A percentile compares a stretch with the other conserved stretches of the same genome.
Evolutionary conservation across 2,329 filamentous ascomycete species (phyloP).

Genomic region (Cyphellophora europaea): DNA sequence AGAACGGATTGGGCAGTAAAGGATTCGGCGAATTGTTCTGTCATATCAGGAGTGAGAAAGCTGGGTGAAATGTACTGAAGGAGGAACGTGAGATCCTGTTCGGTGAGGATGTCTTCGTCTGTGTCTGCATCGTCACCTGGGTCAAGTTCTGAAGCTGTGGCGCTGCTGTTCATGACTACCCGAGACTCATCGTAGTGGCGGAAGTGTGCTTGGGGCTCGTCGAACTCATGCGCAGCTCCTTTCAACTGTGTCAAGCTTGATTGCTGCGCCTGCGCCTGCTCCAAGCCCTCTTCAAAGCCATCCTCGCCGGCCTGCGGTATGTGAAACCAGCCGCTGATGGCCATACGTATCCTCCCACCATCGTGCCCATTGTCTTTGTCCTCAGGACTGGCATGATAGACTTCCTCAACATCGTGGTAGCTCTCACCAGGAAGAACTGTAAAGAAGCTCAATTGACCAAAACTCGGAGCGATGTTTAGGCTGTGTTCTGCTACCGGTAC

Average conservation of each 20-base stretch:
- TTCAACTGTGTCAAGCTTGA: conserved; percentile 90
- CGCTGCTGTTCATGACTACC: conserved; percentile 24
- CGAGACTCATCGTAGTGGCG: conserved; percentile 31
- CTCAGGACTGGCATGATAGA: conserved; percentile 62
- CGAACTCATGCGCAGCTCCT: conserved; percentile 72
- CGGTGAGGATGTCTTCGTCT: conserved; percentile 56
- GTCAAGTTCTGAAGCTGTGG: conserved; percentile 21
- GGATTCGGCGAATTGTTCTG: conserved; percentile 68
- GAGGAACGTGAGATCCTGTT: conserved; percentile 77
- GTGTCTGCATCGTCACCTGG: conserved; percentile 26
- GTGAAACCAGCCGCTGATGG: conserved; percentile 98
- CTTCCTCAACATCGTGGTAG: conserved; percentile 98
- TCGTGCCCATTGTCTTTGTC: conserved; percentile 29
- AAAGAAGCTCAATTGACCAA: conserved; percentile 97
- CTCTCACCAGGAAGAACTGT: conserved; percentile 97
- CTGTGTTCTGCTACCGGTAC: conserved; percentile 69
- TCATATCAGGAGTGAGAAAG: conserved; percentile 84
- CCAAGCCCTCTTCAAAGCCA: conserved; percentile 77
- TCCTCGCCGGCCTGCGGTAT: conserved; percentile 93
- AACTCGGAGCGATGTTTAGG: conserved; percentile 83
- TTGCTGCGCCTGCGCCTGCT: conserved; percentile 78
- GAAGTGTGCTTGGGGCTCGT: conserved; percentile 60
- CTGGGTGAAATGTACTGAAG: conserved; percentile 82
- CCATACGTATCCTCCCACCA: conserved; percentile 69
- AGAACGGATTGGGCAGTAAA: conserved; percentile 81